Evolutionary conservation across 23 red algal genomes (phyloP).

Genomic region (Porphyridium purpureum): DNA sequence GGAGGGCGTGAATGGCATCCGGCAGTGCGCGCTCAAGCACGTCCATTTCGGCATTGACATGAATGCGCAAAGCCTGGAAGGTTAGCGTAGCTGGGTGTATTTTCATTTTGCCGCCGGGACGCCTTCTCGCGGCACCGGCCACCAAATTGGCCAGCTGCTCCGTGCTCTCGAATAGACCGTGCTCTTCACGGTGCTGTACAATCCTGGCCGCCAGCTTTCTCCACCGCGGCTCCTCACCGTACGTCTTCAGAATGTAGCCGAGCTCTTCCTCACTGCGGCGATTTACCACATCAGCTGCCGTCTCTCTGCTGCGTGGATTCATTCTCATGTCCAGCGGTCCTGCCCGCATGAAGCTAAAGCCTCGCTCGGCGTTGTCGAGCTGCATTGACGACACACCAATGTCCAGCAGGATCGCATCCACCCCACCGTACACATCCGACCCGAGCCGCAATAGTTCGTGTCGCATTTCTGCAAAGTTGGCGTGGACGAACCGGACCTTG

Average conservation of each 20-base stretch:
- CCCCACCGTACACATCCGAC: not conserved
- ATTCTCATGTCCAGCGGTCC: conserved; percentile 98
- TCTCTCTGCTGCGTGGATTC: conserved; percentile 16
- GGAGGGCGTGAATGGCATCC: conserved; percentile 1
- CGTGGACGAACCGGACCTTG: conserved; percentile 23
- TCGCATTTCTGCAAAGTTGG: conserved; percentile 28
- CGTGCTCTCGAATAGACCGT: not conserved
- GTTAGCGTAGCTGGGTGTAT: conserved; percentile 84
- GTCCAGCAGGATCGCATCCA: conserved; percentile 65
- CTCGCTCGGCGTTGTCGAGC: conserved; percentile 42
- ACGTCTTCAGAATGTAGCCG: conserved; percentile 31
- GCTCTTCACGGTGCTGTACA: not conserved
- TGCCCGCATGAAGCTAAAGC: conserved; percentile 56
- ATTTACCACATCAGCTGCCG: conserved; percentile 67
- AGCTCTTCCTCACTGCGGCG: conserved; percentile 27
- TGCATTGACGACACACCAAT: conserved; percentile 90
- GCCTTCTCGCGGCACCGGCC: conserved; percentile 11
- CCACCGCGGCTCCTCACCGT: conserved; percentile 61
- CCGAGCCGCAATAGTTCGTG: conserved; percentile 7
- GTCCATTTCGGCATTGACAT: conserved; percentile 72
- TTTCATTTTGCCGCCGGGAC: not conserved
- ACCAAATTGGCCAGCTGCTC: too few relatives aligned
- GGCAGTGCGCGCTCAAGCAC: conserved; percentile 23
- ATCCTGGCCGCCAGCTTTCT: conserved; percentile 21
- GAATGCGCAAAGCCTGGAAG: conserved; percentile 91